Conservation (phyloP, 1,284 basidiomycete species). For the Cryptococcus sp. region DNA sequence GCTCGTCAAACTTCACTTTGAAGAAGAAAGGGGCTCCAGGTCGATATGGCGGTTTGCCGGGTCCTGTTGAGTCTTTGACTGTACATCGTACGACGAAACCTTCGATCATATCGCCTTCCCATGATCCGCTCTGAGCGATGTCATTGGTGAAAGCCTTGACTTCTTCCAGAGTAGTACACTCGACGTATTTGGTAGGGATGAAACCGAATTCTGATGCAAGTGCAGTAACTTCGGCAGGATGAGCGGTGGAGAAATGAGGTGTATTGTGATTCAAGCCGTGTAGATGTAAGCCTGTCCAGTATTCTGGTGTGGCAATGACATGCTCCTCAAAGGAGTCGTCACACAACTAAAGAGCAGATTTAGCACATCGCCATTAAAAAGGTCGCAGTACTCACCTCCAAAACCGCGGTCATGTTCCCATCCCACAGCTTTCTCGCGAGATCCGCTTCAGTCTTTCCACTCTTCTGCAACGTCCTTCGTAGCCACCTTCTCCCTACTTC, state of each 20-base stretch:
- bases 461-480: slow-evolving; percentile 61
- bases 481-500: slow-evolving; percentile 62
- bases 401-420: slow-evolving; percentile 81
- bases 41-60: slow-evolving; percentile 59
- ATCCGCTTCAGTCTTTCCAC: slow-evolving; percentile 65
- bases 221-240: slow-evolving; percentile 63
- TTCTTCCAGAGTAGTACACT: slow-evolving; percentile 60
- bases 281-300: slow-evolving; percentile 85
- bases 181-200: slow-evolving; percentile 67
- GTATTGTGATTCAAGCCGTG: slow-evolving; percentile 82
- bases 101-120: slow-evolving; percentile 84
- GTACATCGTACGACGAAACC: slow-evolving; percentile 91
- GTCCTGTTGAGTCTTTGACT: slow-evolving; percentile 48
- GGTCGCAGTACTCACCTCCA: slow-evolving; percentile 62
- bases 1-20: slow-evolving; percentile 99
- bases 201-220: slow-evolving; percentile 92
- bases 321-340: slow-evolving; percentile 98
- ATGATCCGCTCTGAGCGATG: slow-evolving; percentile 64
- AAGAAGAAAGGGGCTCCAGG: slow-evolving; percentile 90
- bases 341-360: slow-evolving; percentile 62
- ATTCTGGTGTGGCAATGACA: slow-evolving; percentile 74
- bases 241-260: slow-evolving; percentile 68
- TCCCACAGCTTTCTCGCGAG: slow-evolving; percentile 74
- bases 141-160: slow-evolving; percentile 70
- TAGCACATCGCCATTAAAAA: not conserved